Evolutionary conservation across 192 early-diverging fungal genomes (phyloP).

Genomic region (Radiomyces spectabilis): DNA sequence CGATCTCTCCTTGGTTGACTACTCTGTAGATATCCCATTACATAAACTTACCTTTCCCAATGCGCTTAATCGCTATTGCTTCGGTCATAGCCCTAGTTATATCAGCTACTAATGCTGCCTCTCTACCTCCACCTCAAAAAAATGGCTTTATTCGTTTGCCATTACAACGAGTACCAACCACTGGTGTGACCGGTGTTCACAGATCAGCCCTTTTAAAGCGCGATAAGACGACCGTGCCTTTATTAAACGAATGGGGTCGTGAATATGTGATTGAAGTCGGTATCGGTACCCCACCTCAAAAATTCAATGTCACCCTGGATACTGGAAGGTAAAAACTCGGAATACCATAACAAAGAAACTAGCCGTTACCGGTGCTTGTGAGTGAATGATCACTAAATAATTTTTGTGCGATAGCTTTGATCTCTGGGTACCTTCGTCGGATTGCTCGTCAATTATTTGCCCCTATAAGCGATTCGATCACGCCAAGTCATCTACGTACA

Average conservation of each 20-base stretch:
- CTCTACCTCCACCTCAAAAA: neutral
- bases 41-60: too few relatives aligned
- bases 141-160: neutral
- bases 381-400: too few relatives aligned
- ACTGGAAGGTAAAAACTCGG: constrained; percentile 39
- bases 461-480: constrained; percentile 7
- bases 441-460: constrained; percentile 8
- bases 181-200: neutral
- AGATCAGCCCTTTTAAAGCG: neutral
- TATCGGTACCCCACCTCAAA: constrained; percentile 83
- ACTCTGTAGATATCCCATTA: too few relatives aligned
- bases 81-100: neutral
- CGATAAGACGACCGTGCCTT: neutral
- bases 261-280: constrained; percentile 46
- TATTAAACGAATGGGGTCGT: constrained; percentile 9
- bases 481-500: constrained; percentile 9
- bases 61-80: neutral
- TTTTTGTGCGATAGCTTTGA: constrained; percentile 22
- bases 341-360: neutral
- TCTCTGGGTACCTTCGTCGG: constrained; percentile 19
- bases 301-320: constrained; percentile 89
- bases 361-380: too few relatives aligned
- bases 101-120: neutral
- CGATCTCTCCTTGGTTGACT: too few relatives aligned
- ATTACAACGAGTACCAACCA: neutral